Conservation (phyloP, 1,284 basidiomycete species). For the Trichosporon sp. region DNA sequence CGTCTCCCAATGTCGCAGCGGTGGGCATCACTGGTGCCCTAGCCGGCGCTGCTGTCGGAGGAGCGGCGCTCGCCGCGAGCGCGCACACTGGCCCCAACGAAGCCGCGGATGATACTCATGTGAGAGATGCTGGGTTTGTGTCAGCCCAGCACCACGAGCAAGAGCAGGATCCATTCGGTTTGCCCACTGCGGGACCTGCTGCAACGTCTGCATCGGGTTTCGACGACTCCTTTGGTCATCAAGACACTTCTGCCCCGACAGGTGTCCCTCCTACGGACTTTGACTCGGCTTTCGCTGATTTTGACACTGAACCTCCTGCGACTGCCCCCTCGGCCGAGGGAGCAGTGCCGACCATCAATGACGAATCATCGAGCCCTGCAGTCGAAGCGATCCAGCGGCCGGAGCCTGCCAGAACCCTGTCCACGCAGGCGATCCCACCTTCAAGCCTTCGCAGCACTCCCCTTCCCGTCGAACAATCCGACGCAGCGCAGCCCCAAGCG, state of each 20-base stretch:
- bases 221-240: conserved; percentile 33
- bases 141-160: background rate
- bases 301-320: conserved; percentile 51
- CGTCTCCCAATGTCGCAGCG: conserved; percentile 9
- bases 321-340: background rate
- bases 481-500: background rate
- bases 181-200: background rate
- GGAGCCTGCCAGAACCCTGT: background rate
- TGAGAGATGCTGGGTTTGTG: background rate
- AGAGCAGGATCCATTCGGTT: conserved; percentile 24
- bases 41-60: conserved; percentile 21
- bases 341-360: background rate
- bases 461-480: background rate
- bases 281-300: conserved; percentile 53
- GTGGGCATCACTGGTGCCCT: conserved; percentile 13
- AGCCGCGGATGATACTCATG: background rate
- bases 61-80: background rate
- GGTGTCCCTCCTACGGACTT: conserved; percentile 41
- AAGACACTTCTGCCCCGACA: background rate
- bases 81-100: background rate
- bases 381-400: background rate
- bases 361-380: background rate
- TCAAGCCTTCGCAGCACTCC: background rate
- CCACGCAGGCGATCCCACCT: background rate
- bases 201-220: conserved; percentile 12